Base-by-base conservation (phyloP, 2,329 filamentous ascomycete species). In the Sarocladium strictum region DNA sequence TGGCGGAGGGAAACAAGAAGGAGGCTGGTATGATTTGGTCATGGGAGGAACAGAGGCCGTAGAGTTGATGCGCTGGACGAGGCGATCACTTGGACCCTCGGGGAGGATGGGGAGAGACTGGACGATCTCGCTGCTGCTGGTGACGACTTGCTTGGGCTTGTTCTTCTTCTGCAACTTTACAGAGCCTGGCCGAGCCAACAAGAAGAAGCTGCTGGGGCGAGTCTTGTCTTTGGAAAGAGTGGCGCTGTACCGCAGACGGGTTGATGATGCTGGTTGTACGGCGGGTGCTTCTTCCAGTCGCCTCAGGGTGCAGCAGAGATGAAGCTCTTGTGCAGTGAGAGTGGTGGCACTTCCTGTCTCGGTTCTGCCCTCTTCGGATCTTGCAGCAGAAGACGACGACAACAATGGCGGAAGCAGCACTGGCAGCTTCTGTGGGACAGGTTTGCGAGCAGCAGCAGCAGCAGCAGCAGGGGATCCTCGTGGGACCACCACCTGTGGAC, bases 91-190 rank as follows among this genome's bases (percentile, higher is more conserved):
- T 65, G 73, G 72, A 2, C 78, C 77, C 58, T 78, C 73, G 3
- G 79, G 79, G 57, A 84, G 75, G 45, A 63, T 67, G 21, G 80
- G 79, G 54, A 84, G 68, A 59, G 65, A 67, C 23, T 70, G 63
- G 41, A 64, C 60, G 45, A 75, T 64, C 49, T 71, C 64, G 54
- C 63, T 65, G 52, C 69, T 62, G 54, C 63, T 65, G 52, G 69
- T 62, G 53, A 61, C 54, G 54, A 62, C 61, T 35, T 64, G 61
- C 19, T 59, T 58, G n/a, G 63, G 60, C 55, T 61, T 66, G 50
- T 53, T 58, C 47, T 61, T 62, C 64, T 69, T 72, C 68, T 77
- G 78, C 66, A 80, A 69, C 76, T 78, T 80, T 70, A 78, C 76
- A 69, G 73, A 60, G 63, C 63, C 57, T 60, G 61, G 50, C 61